phyloP scores from a whole-genome alignment of 371 early-diverging fungal species.

The Parasitella parasitica region DNA sequence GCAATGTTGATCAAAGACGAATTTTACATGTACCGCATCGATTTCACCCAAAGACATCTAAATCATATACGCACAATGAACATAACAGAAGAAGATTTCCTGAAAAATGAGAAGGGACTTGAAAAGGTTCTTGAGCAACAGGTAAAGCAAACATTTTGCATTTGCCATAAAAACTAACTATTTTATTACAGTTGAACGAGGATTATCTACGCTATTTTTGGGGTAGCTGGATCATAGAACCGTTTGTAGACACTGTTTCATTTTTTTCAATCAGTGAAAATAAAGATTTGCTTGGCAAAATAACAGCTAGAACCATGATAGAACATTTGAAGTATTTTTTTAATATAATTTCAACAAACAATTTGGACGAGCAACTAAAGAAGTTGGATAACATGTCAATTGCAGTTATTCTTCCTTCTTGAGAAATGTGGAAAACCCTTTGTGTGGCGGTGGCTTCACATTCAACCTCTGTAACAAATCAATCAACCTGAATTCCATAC shows the following conservation, averaged over 20 bases:
- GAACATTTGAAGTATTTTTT: not conserved
- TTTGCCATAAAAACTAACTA: not conserved
- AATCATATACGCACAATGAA: not conserved
- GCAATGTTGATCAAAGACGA: not conserved
- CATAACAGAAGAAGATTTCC: not conserved
- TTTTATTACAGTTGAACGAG: not conserved
- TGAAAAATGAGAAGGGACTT: not conserved
- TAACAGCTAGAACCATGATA: not conserved
- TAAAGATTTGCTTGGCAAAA: not conserved
- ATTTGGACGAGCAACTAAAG: not conserved
- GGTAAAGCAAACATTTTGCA: not conserved
- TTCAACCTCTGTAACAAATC: slow-evolving; percentile 24
- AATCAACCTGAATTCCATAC: slow-evolving; percentile 50
- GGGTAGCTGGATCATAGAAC: not conserved
- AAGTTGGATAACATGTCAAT: not conserved
- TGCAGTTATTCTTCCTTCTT: not conserved
- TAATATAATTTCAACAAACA: not conserved
- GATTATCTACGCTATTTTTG: not conserved
- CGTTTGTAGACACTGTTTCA: not conserved
- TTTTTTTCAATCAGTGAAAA: not conserved
- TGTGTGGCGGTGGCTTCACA: slow-evolving; percentile 35
- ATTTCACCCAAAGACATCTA: not conserved
- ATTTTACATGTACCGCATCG: not conserved
- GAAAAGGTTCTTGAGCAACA: not conserved
- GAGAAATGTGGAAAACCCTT: not conserved